These are phyloP conservation scores for Exophiala viscosa DNA, from an alignment of 2,329 filamentous ascomycete species.

Conservation along the genomic window DNA sequence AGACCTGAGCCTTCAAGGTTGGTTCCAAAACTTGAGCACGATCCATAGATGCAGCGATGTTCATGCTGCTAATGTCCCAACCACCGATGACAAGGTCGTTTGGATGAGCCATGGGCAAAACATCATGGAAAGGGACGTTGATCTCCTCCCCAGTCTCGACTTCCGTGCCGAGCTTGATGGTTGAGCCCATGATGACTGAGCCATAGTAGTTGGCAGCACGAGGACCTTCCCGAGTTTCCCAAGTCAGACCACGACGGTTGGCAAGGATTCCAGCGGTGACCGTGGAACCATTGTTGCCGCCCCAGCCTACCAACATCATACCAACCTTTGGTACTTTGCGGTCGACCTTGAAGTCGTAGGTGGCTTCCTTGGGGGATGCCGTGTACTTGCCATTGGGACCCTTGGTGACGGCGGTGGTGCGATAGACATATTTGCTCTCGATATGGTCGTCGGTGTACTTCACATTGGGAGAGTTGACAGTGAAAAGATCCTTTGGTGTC, in stretches of 20 bases:
- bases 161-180: conserved; percentile 91
- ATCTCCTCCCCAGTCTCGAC: conserved; percentile 79
- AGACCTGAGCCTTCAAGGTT: conserved; percentile 81
- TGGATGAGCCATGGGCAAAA: conserved; percentile 95
- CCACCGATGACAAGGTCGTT: conserved; percentile 93
- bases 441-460: conserved; percentile 84
- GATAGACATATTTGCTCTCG: conserved; percentile 92
- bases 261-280: conserved; percentile 96
- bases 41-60: conserved; percentile 89
- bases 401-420: conserved; percentile 78
- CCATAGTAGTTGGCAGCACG: conserved; percentile 95
- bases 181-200: conserved; percentile 94
- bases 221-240: conserved; percentile 89
- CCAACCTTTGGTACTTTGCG: conserved; percentile 89
- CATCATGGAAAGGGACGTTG: conserved; percentile 91
- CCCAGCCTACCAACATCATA: conserved; percentile 96
- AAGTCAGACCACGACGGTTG: conserved; percentile 79
- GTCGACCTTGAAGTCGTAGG: conserved; percentile 97
- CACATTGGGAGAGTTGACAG: conserved; percentile 88
- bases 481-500: conserved; percentile 62
- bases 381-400: conserved; percentile 71
- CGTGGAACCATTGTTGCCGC: conserved; percentile 97
- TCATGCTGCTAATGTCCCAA: conserved; percentile 94
- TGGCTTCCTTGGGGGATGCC: conserved; percentile 79
- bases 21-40: conserved; percentile 92